Evolutionary conservation across 441 rosid genomes (phyloP).

Genomic region (Metrosideros polymorpha): DNA sequence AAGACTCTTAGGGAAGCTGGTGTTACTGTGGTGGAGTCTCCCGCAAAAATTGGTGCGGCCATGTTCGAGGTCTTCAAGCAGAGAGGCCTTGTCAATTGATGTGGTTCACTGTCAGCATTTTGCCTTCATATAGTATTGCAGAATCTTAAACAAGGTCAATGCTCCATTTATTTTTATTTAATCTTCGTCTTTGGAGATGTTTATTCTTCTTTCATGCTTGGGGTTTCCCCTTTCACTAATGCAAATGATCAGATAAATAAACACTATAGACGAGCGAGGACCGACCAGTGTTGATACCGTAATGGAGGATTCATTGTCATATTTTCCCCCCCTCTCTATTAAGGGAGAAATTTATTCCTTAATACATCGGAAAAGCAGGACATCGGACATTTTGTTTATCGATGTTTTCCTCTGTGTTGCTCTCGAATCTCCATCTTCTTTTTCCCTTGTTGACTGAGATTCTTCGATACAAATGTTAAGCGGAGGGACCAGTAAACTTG

Average conservation of each 20-base stretch:
- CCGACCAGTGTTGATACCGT: background rate
- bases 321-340: background rate
- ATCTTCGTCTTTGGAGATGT: background rate
- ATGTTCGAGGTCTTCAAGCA: constrained; percentile 73
- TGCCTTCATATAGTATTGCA: background rate
- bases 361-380: background rate
- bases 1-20: constrained; percentile 84
- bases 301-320: background rate
- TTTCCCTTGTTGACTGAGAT: background rate
- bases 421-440: background rate
- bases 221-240: background rate
- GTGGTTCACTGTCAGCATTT: background rate
- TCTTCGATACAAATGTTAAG: background rate
- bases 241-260: background rate
- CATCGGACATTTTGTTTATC: background rate
- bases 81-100: constrained; percentile 47
- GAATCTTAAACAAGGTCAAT: background rate
- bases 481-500: background rate
- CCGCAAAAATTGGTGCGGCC: constrained; percentile 80
- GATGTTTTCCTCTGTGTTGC: background rate
- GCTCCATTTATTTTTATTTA: background rate
- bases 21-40: constrained; percentile 92
- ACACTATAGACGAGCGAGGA: background rate
- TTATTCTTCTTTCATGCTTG: background rate
- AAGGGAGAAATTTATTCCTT: background rate